A percentile compares a stretch with the other conserved stretches of the same genome.
phyloP scores from a whole-genome alignment of 176 grass and related monocot genomes.

The Metroxylon sagu region DNA sequence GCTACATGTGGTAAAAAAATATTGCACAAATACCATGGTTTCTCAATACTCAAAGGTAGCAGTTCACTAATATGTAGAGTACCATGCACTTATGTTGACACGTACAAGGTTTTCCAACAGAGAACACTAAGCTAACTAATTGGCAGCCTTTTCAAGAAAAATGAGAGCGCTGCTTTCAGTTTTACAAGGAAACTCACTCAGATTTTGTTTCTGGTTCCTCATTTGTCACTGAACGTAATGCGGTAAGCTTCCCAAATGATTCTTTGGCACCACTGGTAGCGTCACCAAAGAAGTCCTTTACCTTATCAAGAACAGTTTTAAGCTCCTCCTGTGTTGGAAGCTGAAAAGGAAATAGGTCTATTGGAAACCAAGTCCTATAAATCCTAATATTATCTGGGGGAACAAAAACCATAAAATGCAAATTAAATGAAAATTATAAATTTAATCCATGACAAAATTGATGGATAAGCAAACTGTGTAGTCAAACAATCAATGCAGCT shows the following conservation, averaged over 20 bases:
- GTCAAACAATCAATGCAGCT: not conserved
- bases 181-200: conserved; percentile 15
- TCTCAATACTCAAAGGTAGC: too few species aligned
- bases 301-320: conserved; percentile 82
- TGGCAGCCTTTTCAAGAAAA: not conserved
- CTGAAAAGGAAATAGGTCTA: conserved; percentile 29
- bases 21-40: too few species aligned
- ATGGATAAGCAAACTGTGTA: not conserved
- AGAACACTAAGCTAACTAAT: not conserved
- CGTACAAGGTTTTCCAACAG: not conserved
- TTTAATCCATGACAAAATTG: not conserved
- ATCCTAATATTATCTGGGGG: not conserved
- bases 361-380: not conserved
- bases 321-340: conserved; percentile 86
- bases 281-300: conserved; percentile 83
- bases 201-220: conserved; percentile 46
- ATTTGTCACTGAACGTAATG: conserved; percentile 33
- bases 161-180: not conserved
- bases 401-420: not conserved
- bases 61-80: too few species aligned
- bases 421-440: not conserved
- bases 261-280: conserved; percentile 63
- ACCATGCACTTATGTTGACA: too few species aligned
- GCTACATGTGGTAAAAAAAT: too few species aligned
- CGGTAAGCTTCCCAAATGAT: conserved; percentile 84